Base-by-base conservation (phyloP, 768 basidiomycete genomes). In the Suillus variegatus region DNA sequence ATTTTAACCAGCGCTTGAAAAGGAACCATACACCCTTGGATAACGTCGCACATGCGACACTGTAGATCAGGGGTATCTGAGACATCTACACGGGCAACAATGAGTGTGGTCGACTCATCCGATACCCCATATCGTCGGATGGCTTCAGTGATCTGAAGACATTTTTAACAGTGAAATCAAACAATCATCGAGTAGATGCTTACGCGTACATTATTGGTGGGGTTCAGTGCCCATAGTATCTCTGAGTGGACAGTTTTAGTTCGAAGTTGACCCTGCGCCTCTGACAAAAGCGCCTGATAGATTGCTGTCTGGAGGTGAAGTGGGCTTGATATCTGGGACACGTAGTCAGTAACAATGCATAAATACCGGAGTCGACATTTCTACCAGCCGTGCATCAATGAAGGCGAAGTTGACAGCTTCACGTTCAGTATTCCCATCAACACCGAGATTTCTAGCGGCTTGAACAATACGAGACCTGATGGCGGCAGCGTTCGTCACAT, bases 231-330 rank as follows among this genome's bases (percentile, higher is more conserved):
- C 83, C 91, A 95, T n/a, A 98, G 81, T 60, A 98, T 84, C 76
- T 99, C 96, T 0, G 94, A 94, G 73, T 98, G 95, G 0, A 95
- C 78, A 1, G 94, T 94, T 78, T 91, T 93, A 1, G 96, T 95
- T 56, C 90, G 83, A 64, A 97, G 80, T 1, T 79, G 72, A 25
- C 80, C 81, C 49, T 89, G 84, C 3, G 84, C 75, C 36, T 85
- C 82, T 0, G 94, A 86, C 13, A 95, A 78, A n/a, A 94, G 80
- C 1, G 94, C 90, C 70, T 94, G 92, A 62, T 90, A 83, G 13
- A 95, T 84, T 0, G 94, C 96, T 0, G 93, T 95, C 74, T 93
- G 87, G 14, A 98, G 79, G 71, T 97, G 95, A 52, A 89, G 73
- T 4, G 83, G 75, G 64, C 94, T 95, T 0, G 92, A 91, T 54